phyloP scores from a whole-genome alignment of 495 filamentous ascomycete genomes.

The Geopyxis carbonaria region DNA sequence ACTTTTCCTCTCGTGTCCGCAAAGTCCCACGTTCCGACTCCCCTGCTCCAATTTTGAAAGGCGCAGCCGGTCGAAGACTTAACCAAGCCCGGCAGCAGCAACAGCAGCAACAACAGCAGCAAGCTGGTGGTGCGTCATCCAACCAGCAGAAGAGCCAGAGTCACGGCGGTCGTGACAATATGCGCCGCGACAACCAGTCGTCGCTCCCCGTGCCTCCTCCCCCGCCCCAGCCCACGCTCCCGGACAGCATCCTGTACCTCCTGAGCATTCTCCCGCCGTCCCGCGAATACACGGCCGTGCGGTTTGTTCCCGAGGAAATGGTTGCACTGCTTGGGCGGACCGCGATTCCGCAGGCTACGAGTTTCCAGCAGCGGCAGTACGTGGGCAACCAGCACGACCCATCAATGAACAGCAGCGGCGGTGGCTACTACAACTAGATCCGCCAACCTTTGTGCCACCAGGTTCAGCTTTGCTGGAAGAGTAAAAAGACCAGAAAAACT shows the following conservation, averaged over 20 bases:
- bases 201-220: constrained; percentile 17
- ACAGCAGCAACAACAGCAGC: constrained; percentile 28
- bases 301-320: constrained; percentile 53
- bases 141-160: constrained; percentile 8
- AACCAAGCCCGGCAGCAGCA: constrained; percentile 54
- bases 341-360: neutral
- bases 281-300: constrained; percentile 46
- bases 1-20: constrained; percentile 41
- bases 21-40: constrained; percentile 71
- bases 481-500: too few relatives aligned
- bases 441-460: too few relatives aligned
- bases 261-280: constrained; percentile 67
- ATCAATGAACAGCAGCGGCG: too few relatives aligned
- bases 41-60: constrained; percentile 49
- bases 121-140: constrained; percentile 11
- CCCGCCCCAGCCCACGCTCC: constrained; percentile 39
- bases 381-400: too few relatives aligned
- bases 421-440: too few relatives aligned
- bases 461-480: too few relatives aligned
- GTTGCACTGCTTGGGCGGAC: constrained; percentile 42
- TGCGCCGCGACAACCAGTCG: constrained; percentile 13
- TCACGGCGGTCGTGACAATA: constrained; percentile 6
- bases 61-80: constrained; percentile 59
- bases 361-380: too few relatives aligned
- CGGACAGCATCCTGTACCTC: constrained; percentile 65